Evolutionary conservation across 768 basidiomycete genomes (phyloP), one percentile per base, ranked within the genome.

Genomic region (Psilocybe azurescens): DNA sequence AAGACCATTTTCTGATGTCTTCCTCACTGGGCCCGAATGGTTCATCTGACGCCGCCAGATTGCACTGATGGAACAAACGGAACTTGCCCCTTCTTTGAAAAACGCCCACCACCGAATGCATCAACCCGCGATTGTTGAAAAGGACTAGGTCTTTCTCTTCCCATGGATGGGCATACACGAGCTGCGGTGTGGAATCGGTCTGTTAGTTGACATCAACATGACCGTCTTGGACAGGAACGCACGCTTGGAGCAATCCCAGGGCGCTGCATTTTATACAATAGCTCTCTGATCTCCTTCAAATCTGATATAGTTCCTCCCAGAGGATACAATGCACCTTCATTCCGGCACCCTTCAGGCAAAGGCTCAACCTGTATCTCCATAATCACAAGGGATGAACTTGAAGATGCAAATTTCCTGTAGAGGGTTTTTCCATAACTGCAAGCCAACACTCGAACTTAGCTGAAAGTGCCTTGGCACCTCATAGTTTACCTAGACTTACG

Each of bases 391-490:
- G 92, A 72, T 94, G 93, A 9, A 95, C 92, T 70, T 95, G 86
- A 73, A 94, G 85, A 70, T 94, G 90, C 13, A 96, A 81, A 1
- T 78, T 76, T n/a, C 86, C 86, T 3, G 93, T 94, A 7, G 86
- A 0, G 92, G 91, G 73, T 94, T 95, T 80, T 94, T 94, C 94
- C 94, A 95, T 13, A 88, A 69, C 88, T 92, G 50, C 18, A 39
- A 62, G 44, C n/a, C 46, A 20, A 36, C 2, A 2, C n/a, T 58
- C 30, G 13, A 3, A 30, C 58, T n/a, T n/a, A n/a, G n/a, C n/a
- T n/a, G n/a, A n/a, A n/a, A 29, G 52, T 51, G 62, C 38, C 56
- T 58, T 36, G 36, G 14, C 18, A 38, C 29, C 10, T 10, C 53
- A 16, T 29, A 13, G 9, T 8, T 30, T 44, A 24, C 14, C 41